These are phyloP conservation scores for Wallemia mellicola DNA, from an alignment of 1,284 basidiomycete genomes.

Conservation along the genomic window DNA sequence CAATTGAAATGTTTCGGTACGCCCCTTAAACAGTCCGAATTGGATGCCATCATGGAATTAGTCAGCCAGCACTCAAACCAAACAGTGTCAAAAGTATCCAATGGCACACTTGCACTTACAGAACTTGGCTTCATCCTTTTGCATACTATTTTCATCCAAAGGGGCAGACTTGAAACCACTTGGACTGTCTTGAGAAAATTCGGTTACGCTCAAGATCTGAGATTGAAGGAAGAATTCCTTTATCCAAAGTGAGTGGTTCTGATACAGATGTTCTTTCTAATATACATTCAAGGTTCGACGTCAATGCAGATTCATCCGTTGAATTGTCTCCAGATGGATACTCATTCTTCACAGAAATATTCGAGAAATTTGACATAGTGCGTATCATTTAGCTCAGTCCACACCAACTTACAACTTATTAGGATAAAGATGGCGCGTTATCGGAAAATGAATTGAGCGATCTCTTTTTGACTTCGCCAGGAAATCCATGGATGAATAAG, in stretches of 20 bases:
- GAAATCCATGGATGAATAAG: slow-evolving; percentile 62
- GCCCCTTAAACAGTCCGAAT: slow-evolving; percentile 64
- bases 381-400: no score
- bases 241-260: slow-evolving; percentile 36
- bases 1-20: slow-evolving; percentile 90
- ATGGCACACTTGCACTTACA: slow-evolving; percentile 33
- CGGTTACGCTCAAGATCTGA: slow-evolving; percentile 81
- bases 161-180: slow-evolving; percentile 81
- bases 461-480: slow-evolving; percentile 76
- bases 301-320: slow-evolving; percentile 48
- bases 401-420: no score
- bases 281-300: neutral
- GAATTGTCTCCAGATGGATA: slow-evolving; percentile 79
- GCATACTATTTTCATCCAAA: slow-evolving; percentile 89
- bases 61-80: slow-evolving; percentile 29
- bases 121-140: slow-evolving; percentile 81
- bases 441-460: slow-evolving; percentile 58
- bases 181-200: slow-evolving; percentile 90
- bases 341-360: slow-evolving; percentile 89
- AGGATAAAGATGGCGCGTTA: slow-evolving; percentile 84
- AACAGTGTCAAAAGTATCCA: slow-evolving; percentile 9
- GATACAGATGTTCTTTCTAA: neutral
- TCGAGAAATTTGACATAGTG: slow-evolving; percentile 92
- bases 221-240: slow-evolving; percentile 59
- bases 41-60: slow-evolving; percentile 75